Percentiles rank a stretch among this genome's conserved stretches.
phyloP scores from a whole-genome alignment of 352 stramenopile species.

The Phytopythium oedochilum region DNA sequence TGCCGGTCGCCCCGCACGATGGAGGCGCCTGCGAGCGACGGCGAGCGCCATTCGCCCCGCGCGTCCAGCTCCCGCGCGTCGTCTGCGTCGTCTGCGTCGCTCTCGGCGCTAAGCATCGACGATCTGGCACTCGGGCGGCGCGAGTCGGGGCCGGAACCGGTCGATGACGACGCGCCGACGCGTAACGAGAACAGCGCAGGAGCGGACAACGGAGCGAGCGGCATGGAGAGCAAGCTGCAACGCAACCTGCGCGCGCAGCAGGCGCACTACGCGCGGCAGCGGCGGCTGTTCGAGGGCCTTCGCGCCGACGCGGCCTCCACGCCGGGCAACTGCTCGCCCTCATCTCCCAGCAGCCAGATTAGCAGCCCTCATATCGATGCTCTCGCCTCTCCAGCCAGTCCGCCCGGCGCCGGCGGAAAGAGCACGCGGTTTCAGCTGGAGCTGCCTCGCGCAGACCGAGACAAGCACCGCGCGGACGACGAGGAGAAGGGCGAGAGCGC shows the following conservation, averaged over 20 bases:
- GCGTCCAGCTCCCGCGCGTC: background rate
- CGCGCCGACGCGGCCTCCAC: constrained; percentile 11
- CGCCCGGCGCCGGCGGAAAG: background rate
- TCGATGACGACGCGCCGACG: background rate
- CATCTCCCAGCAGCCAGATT: background rate
- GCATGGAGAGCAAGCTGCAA: constrained; percentile 47
- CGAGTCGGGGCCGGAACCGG: background rate
- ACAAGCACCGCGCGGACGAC: constrained; percentile 1
- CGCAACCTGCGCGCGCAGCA: constrained; percentile 53
- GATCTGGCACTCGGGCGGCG: constrained; percentile 27
- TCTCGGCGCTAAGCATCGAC: constrained; percentile 37
- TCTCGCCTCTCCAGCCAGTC: constrained; percentile 10
- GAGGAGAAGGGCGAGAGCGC: constrained; percentile 16
- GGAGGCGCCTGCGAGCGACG: background rate
- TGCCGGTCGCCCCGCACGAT: background rate
- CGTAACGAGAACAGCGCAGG: background rate
- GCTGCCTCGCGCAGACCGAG: constrained; percentile 3
- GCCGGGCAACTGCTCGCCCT: background rate
- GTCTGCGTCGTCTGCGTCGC: background rate
- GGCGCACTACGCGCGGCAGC: constrained; percentile 53
- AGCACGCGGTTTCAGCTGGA: constrained; percentile 3
- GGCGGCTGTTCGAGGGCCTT: constrained; percentile 57
- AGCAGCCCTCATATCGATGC: background rate
- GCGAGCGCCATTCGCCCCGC: background rate
- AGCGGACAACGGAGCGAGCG: constrained; percentile 4